Evolutionary conservation across 768 basidiomycete species (phyloP), one percentile per base, ranked within the genome.

Genomic region (Phlebiopsis gigantea): DNA sequence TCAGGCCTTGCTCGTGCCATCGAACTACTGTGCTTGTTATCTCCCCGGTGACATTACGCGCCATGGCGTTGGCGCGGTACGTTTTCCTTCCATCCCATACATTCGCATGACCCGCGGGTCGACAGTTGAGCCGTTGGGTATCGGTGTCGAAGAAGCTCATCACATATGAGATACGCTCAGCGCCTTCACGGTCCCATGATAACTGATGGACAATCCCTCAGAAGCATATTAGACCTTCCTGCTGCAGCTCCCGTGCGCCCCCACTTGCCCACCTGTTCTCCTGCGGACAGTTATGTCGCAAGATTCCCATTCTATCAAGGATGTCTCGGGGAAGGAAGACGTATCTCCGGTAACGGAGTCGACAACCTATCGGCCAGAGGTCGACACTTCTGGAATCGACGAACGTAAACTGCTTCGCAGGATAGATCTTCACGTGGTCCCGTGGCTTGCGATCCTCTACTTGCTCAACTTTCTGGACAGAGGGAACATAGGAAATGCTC

Each of bases 371-470:
- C 74, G 74, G 34, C 73, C 78, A 12, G 77, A 80, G 14, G 69
- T 82, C n/a, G 80, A 83, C 62, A 77, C 74, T 2, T 79, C 79
- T 34, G 62, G 65, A 12, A 63, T 88, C 46, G 73, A 87, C 62
- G 84, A 84, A 65, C 73, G 70, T 47, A 78, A 72, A 53, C 73
- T 88, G 24, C 60, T 77, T 60, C 65, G 85, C 45, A 85, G 78
- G 67, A 79, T 88, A 48, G 87, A 89, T 66, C 55, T 82, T 62
- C 78, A 77, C 63, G 75, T 92, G 55, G 77, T 92, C 29, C 91
- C 91, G 30, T 91, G 87, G 85, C 71, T 93, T 24, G 77, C 84
- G 8, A 63, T 90, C 7, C 73, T 93, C 22, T 90, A 91, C 67
- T 74, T 90, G 25, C 74, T 92, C 61, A 88, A 82, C 68, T 92